Evolutionary conservation across 2,329 filamentous ascomycete genomes (phyloP), one percentile per base, ranked within the genome.

Genomic region (Sclerotinia minor): DNA sequence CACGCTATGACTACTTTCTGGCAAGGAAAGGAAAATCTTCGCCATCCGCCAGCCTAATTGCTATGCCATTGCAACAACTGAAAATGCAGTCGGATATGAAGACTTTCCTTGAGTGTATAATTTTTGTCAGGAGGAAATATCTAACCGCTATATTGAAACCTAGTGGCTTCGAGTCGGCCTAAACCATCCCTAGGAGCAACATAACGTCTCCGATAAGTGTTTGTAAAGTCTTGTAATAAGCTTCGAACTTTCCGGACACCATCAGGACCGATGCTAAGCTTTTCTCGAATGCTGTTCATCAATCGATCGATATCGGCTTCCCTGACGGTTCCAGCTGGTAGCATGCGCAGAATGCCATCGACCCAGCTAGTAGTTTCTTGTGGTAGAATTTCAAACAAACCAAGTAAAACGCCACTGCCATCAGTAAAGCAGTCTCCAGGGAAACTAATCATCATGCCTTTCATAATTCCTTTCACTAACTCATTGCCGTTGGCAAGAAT

Each of bases 361-460:
- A 97, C 89, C 94, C 95, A 98, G 7, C 82, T 79, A 1, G 91
- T 88, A 19, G 93, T 92, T 76, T 95, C 86, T 65, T 87, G 83
- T 0, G 95, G 95, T 76, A 96, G 83, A 52, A 98, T 82, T 78
- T 97, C 90, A 77, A 99, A 97, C 71, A 98, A 83, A 4, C 90
- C 89, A 69, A 99, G 87, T 64, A 99, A 81, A n/a, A 97, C 92
- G 5, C 93, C 94, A 60, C 92, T 97, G 21, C 93, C 94, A 77
- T 99, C 95, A 0, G 94, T 89, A 76, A 98, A 96, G 80, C 94
- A 97, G 78, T 98, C 95, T 54, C 92, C 87, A 0, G 95, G 96
- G 80, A 99, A 99, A 0, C 91, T 96, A 78, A 97, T 97, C 94
- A 99, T 98, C 94, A 99, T 96, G 69, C 95, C 95, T 1, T 94